Percentiles rank a stretch among this genome's conserved stretches.
phyloP scores from a whole-genome alignment of 2,329 filamentous ascomycete species.

The Chrysoporthe deuterocubensis region DNA sequence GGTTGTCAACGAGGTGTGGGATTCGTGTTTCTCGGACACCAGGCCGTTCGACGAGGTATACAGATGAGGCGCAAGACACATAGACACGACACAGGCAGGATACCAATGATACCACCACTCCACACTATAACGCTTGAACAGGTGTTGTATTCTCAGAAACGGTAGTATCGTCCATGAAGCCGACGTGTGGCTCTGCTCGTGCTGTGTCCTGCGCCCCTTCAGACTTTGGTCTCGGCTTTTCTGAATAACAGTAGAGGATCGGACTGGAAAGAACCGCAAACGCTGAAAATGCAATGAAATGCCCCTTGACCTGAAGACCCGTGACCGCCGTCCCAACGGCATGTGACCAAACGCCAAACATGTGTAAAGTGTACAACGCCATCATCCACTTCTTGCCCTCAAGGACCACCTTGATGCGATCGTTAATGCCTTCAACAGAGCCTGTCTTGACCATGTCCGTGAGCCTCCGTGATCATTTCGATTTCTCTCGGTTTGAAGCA shows the following conservation, averaged over 20 bases:
- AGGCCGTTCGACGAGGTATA: conserved; percentile 97
- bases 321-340: conserved; percentile 8
- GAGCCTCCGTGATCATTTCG: conserved; percentile 31
- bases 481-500: conserved; percentile 55
- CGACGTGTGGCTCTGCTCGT: conserved; percentile 1
- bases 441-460: background rate
- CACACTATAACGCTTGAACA: conserved; percentile 22
- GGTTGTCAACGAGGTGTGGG: conserved; percentile 97
- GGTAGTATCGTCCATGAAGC: conserved; percentile 8
- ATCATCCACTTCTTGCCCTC: conserved; percentile 6
- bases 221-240: background rate
- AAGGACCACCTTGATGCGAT: background rate
- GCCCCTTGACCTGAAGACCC: conserved; percentile 8
- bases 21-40: conserved; percentile 93
- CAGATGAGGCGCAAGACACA: conserved; percentile 54
- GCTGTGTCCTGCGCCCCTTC: conserved; percentile 19
- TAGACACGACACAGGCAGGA: conserved; percentile 8
- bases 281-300: conserved; percentile 23
- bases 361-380: conserved; percentile 15
- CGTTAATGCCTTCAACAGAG: background rate
- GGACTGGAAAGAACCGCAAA: conserved; percentile 2
- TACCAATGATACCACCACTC: conserved; percentile 27
- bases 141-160: conserved; percentile 22
- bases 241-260: background rate
- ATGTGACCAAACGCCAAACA: conserved; percentile 25